Conservation (phyloP, 805 yeast species). For the Monosporozyma yasuniensis region DNA sequence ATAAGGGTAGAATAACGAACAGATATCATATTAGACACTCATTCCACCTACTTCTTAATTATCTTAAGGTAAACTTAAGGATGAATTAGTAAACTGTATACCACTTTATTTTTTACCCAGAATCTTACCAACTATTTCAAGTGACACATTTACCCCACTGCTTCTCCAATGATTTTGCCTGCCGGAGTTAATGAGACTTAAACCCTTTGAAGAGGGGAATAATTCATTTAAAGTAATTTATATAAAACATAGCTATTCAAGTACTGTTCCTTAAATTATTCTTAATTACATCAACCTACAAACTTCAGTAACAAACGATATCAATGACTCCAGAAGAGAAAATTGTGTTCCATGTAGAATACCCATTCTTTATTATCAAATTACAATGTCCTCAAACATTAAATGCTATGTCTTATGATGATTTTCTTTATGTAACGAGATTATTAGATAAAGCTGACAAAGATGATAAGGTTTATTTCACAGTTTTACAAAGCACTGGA, state of each 20-base stretch:
- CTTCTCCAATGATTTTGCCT: background rate
- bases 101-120: background rate
- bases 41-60: too few relatives aligned
- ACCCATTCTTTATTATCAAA: slow-evolving; percentile 48
- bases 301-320: background rate
- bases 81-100: too few relatives aligned
- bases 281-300: too few relatives aligned
- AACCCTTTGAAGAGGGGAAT: slow-evolving; percentile 1
- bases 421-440: slow-evolving; percentile 52
- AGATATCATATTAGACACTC: too few relatives aligned
- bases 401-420: slow-evolving; percentile 60
- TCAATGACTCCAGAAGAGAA: slow-evolving; percentile 7
- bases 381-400: slow-evolving; percentile 50
- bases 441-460: slow-evolving; percentile 52
- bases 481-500: slow-evolving; percentile 64
- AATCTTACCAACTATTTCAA: background rate
- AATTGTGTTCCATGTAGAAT: slow-evolving; percentile 12
- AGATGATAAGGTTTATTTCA: slow-evolving; percentile 51
- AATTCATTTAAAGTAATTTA: background rate
- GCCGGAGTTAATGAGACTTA: background rate
- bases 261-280: too few relatives aligned
- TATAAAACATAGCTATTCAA: too few relatives aligned
- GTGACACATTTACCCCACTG: background rate
- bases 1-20: too few relatives aligned
- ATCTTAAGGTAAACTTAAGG: too few relatives aligned